A percentile compares a stretch with the other conserved stretches of the same genome.
Evolutionary conservation across 2,329 filamentous ascomycete species (phyloP).

Genomic region (Penicillium sp.): DNA sequence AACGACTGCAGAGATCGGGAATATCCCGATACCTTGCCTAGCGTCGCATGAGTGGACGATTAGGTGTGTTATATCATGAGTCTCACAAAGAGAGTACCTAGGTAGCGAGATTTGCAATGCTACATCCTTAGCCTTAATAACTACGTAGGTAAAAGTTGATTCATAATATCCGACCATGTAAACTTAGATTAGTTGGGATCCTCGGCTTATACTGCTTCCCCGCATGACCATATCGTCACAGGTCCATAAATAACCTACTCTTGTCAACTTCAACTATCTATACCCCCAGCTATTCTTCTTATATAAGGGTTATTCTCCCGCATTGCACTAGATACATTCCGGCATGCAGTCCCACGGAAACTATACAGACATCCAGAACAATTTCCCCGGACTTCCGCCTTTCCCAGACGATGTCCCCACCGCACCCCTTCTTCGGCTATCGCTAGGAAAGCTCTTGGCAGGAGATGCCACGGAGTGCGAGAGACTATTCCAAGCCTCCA

Average conservation of each 20-base stretch:
- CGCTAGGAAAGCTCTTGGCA: constrained; percentile 36
- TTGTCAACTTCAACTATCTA: background rate
- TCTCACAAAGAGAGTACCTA: background rate
- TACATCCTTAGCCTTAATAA: background rate
- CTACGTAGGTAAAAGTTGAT: background rate
- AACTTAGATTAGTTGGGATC: background rate
- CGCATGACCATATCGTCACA: constrained; percentile 13
- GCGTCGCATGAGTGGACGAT: background rate
- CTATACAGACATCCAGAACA: constrained; percentile 6
- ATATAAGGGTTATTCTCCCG: too few relatives aligned
- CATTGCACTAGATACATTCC: background rate
- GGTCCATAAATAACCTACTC: background rate
- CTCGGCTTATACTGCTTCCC: constrained; percentile 20
- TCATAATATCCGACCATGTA: background rate
- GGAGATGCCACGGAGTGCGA: constrained; percentile 34
- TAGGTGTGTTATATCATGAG: background rate
- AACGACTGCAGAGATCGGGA: background rate
- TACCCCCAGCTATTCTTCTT: background rate
- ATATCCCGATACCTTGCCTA: background rate
- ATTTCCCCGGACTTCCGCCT: constrained; percentile 33
- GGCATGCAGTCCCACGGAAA: constrained; percentile 3
- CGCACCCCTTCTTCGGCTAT: constrained; percentile 44
- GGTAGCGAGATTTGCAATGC: background rate
- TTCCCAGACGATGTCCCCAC: constrained; percentile 43
- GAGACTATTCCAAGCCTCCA: constrained; percentile 39